phyloP scores from a whole-genome alignment of 306 rosid genomes.

The Trichosanthes cucumerina region DNA sequence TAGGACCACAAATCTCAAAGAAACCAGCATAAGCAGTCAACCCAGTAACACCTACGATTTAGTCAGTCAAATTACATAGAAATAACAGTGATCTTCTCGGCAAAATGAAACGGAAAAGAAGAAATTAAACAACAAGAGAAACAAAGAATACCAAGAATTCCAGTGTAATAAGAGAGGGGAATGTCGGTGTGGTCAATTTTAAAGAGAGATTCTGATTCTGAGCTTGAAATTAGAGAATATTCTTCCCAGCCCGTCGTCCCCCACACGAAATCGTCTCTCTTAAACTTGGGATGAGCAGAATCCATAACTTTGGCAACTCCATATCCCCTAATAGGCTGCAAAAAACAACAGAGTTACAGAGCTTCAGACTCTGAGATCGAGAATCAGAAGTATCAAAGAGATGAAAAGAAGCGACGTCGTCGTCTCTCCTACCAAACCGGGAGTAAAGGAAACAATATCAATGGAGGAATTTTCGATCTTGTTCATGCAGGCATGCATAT shows the following conservation, averaged over 20 bases:
- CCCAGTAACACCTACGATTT: constrained; percentile 20
- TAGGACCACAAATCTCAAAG: constrained; percentile 19
- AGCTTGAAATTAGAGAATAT: constrained; percentile 10
- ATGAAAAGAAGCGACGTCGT: not conserved
- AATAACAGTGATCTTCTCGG: not conserved
- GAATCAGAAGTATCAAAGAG: not conserved
- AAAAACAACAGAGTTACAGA: not conserved
- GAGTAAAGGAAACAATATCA: constrained; percentile 18
- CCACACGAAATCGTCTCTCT: constrained; percentile 23
- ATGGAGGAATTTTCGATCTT: not conserved
- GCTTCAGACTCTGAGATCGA: not conserved
- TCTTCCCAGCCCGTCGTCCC: constrained; percentile 27
- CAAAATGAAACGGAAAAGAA: not conserved
- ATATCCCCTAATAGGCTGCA: constrained; percentile 23
- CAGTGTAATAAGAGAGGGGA: constrained; percentile 29
- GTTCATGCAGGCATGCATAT: constrained; percentile 27
- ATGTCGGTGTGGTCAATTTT: constrained; percentile 23
- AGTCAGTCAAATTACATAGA: not conserved
- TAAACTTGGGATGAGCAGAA: constrained; percentile 16
- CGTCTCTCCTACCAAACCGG: constrained; percentile 24
- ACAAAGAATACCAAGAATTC: constrained; percentile 21
- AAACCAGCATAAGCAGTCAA: constrained; percentile 26
- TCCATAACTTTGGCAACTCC: constrained; percentile 30
- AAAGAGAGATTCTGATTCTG: not conserved
- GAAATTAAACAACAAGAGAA: not conserved